Evolutionary conservation across 768 basidiomycete species (phyloP), one percentile per base, ranked within the genome.

Genomic region (Naematelia encephala): DNA sequence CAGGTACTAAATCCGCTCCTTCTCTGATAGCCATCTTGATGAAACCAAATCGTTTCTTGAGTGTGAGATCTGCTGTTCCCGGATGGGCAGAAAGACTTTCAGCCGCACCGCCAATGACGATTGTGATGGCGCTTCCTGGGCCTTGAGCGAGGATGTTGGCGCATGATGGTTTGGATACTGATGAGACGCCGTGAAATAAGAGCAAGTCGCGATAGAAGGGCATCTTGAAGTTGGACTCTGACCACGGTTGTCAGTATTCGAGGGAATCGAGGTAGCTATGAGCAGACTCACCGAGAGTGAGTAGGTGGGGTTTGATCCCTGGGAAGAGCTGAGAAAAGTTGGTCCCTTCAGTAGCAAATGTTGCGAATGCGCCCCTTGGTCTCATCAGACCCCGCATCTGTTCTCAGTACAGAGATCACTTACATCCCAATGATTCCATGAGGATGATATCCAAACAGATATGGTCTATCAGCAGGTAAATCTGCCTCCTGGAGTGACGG

Each of bases 391-490:
- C 34, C 34, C 8, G 34, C 16, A 42, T 26, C 48, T 19, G 27
- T 13, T 26, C 44, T 29, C 34, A 30, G n/a, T 22, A 16, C 34
- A 21, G 16, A 51, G 28, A 25, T 14, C 10, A 78, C 88, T 70
- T 80, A 94, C 92, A 96, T 97, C 68, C 94, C 93, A 75, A 99
- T 97, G 65, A 99, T 97, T 87, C 93, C 96, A 78, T 99, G 96
- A 16, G 96, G 96, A 77, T 99, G 96, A 77, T 97, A 97, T 5
- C 94, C 96, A 78, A 99, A 99, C 13, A 99, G 84, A 78, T 99
- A 99, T 19, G 90, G 87, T 62, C 92, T 81, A 75, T 96, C 90
- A 11, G 94, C 80, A 0, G 94, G 91, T 22, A 99, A 82, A 64
- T 94, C 90, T 30, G 85, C 87, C 79, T 91, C 91, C 91, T 93